phyloP scores from a whole-genome alignment of 1,284 basidiomycete genomes.

The Marasmius sp. region DNA sequence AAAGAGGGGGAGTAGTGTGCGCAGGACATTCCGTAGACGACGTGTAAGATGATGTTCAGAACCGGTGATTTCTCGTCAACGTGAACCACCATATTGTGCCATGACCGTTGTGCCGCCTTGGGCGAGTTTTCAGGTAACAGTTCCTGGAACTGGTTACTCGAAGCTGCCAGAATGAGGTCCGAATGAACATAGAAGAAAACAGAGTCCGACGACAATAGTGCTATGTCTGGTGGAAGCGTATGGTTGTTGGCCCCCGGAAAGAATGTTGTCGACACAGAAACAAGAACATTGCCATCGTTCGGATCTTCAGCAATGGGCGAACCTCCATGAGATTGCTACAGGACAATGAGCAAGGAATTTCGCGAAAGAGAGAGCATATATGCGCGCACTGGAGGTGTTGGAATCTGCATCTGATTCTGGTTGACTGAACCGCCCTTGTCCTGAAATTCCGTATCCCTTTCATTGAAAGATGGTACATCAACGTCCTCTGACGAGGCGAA shows the following conservation, averaged over 20 bases:
- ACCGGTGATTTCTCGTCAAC: slow-evolving; percentile 50
- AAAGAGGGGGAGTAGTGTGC: slow-evolving; percentile 61
- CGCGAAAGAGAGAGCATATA: not conserved
- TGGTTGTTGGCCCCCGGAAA: slow-evolving; percentile 64
- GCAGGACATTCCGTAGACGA: slow-evolving; percentile 59
- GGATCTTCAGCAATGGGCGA: slow-evolving; percentile 45
- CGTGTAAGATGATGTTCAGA: slow-evolving; percentile 63
- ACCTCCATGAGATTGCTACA: slow-evolving; percentile 49
- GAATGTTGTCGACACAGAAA: slow-evolving; percentile 80
- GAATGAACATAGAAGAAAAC: slow-evolving; percentile 75
- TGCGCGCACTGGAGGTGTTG: slow-evolving; percentile 63
- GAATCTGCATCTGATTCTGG: slow-evolving; percentile 35
- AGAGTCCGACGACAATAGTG: slow-evolving; percentile 67
- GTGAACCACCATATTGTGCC: slow-evolving; percentile 44
- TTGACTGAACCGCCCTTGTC: not conserved
- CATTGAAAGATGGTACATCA: not conserved
- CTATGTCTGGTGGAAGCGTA: slow-evolving; percentile 53
- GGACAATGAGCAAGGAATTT: slow-evolving; percentile 2
- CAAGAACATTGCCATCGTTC: slow-evolving; percentile 41
- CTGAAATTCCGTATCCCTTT: not conserved
- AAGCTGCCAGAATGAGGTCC: slow-evolving; percentile 46
- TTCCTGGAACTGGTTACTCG: slow-evolving; percentile 54
- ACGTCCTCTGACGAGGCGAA: slow-evolving; percentile 48
- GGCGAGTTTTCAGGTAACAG: slow-evolving; percentile 40
- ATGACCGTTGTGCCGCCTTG: slow-evolving; percentile 20